A percentile compares a stretch with the other conserved stretches of the same genome.
Evolutionary conservation across 2,329 filamentous ascomycete genomes (phyloP).

Genomic region (Beauveria bassiana): DNA sequence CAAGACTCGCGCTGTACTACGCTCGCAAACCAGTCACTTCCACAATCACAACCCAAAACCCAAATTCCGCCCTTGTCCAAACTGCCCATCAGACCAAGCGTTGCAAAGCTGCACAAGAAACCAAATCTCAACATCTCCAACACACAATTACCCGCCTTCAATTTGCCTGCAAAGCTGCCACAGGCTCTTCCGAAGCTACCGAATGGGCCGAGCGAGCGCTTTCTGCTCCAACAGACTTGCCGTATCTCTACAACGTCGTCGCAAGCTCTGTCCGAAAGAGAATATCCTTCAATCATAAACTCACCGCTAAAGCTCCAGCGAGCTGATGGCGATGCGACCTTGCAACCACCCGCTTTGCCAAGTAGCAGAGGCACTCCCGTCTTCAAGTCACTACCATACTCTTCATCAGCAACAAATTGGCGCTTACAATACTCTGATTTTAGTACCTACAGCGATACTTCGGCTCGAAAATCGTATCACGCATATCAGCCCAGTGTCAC

Average conservation of each 20-base stretch:
- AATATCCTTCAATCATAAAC: background rate
- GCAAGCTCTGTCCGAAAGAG: too few relatives aligned
- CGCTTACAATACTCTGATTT: slow-evolving; percentile 16
- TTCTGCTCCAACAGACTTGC: slow-evolving; percentile 12
- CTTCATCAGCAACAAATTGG: background rate
- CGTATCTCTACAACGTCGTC: background rate
- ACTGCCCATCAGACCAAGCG: background rate
- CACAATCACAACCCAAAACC: background rate
- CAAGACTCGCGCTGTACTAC: background rate
- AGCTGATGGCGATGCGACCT: background rate
- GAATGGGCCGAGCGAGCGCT: slow-evolving; percentile 36
- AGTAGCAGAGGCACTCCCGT: background rate
- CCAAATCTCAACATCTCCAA: slow-evolving; percentile 19
- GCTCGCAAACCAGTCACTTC: background rate
- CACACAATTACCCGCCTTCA: slow-evolving; percentile 20
- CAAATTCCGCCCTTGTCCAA: background rate
- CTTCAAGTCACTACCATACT: background rate
- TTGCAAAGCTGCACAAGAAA: slow-evolving; percentile 45
- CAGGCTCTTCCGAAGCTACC: slow-evolving; percentile 42
- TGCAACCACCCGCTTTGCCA: background rate
- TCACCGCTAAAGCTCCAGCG: slow-evolving; percentile 6
- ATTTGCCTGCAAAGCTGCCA: slow-evolving; percentile 23
- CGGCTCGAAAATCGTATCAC: slow-evolving; percentile 18
- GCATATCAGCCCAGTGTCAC: slow-evolving; percentile 48
- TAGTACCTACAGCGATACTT: slow-evolving; percentile 26